These are phyloP conservation scores for Daedaleopsis nitida DNA, from an alignment of 768 basidiomycete species.

Conservation along the genomic window DNA sequence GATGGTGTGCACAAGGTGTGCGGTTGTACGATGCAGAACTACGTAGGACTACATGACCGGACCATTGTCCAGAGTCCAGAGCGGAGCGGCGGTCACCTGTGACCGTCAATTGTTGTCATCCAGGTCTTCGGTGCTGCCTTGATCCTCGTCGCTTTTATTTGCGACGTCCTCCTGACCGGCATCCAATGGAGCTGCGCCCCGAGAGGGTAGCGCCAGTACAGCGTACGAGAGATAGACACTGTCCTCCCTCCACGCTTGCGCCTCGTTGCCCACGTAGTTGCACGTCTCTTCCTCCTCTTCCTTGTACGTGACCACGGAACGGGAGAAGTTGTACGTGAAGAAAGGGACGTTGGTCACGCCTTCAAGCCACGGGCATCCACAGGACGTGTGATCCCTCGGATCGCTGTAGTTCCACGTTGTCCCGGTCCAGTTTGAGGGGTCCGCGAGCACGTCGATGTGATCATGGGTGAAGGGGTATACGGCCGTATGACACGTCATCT, in stretches of 20 bases:
- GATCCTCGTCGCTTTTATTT: too few species aligned
- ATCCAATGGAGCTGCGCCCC: too few species aligned
- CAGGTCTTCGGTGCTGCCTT: too few species aligned
- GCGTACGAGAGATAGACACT: conserved; percentile 31
- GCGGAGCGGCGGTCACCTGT: too few species aligned
- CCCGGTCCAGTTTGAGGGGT: too few species aligned
- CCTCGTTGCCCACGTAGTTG: conserved; percentile 30
- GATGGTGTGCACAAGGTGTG: too few species aligned
- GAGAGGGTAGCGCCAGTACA: conserved; percentile 13
- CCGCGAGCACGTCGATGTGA: conserved; percentile 18
- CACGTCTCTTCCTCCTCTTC: conserved; percentile 11
- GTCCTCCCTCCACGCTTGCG: conserved; percentile 23
- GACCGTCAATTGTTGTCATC: too few species aligned
- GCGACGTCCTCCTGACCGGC: too few species aligned
- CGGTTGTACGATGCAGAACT: too few species aligned
- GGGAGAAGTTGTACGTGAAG: conserved; percentile 6
- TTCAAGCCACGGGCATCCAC: conserved; percentile 1
- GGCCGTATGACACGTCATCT: background rate
- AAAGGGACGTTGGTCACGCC: conserved; percentile 15
- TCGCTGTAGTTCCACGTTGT: too few species aligned
- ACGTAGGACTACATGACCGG: too few species aligned
- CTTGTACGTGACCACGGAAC: conserved; percentile 1
- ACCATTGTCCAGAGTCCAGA: too few species aligned
- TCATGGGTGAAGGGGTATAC: conserved; percentile 28
- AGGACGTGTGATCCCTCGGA: background rate